A percentile compares a stretch with the other conserved stretches of the same genome.
These are phyloP conservation scores for Talaromyces verruculosus DNA, from an alignment of 2,329 filamentous ascomycete species.

Conservation along the genomic window DNA sequence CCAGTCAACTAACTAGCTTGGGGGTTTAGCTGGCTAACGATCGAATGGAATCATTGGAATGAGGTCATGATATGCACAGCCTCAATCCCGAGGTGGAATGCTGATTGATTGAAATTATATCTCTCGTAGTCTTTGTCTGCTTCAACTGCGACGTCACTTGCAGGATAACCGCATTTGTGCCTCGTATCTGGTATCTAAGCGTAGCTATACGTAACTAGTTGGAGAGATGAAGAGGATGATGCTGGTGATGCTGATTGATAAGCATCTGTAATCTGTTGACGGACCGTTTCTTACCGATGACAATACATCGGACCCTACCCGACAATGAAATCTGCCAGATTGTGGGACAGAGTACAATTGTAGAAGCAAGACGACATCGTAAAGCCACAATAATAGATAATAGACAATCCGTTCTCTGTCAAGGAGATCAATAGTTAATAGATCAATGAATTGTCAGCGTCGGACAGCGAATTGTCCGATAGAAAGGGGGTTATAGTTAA, in stretches of 20 bases:
- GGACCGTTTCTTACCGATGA: neutral
- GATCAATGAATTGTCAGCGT: neutral
- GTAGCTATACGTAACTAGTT: neutral
- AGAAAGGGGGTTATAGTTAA: neutral
- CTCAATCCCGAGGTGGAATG: neutral
- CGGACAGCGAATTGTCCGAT: neutral
- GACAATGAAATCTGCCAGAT: neutral
- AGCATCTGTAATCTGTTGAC: conserved; percentile 2
- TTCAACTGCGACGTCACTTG: conserved; percentile 9
- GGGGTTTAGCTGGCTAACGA: neutral
- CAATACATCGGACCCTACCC: neutral
- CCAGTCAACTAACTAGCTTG: neutral
- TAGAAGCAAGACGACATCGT: neutral
- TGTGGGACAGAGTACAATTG: neutral
- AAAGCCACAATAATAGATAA: neutral
- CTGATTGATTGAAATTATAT: conserved; percentile 13
- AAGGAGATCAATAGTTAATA: neutral
- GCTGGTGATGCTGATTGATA: neutral
- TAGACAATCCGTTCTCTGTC: neutral
- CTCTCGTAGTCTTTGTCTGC: neutral
- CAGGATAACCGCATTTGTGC: neutral
- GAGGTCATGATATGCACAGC: conserved; percentile 21
- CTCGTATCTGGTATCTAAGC: neutral
- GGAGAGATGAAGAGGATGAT: neutral
- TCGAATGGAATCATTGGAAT: neutral